These are phyloP conservation scores for Euptelea pleiosperma DNA, from an alignment of 164 flowering plant genomes.

Conservation along the genomic window DNA sequence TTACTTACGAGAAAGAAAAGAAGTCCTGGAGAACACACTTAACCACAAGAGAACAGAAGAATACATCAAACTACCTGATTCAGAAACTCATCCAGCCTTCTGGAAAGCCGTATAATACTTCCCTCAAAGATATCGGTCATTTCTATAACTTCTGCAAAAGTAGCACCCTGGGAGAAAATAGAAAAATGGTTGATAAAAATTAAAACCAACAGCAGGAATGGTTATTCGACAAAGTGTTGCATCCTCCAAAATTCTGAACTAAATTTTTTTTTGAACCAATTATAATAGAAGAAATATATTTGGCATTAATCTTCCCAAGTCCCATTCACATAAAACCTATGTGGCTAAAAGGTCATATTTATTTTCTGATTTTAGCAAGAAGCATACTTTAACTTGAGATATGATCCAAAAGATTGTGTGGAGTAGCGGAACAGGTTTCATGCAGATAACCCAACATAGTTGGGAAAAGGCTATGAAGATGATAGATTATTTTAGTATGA, in stretches of 20 bases:
- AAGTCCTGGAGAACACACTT: not conserved
- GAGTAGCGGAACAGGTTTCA: not conserved
- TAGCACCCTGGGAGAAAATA: conserved; percentile 59
- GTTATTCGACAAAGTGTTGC: too few relatives aligned
- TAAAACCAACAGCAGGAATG: not conserved
- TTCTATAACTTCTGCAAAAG: conserved; percentile 81
- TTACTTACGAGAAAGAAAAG: not conserved
- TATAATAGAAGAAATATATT: too few relatives aligned
- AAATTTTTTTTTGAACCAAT: too few relatives aligned
- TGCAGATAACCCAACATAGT: not conserved
- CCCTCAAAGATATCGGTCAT: conserved; percentile 99
- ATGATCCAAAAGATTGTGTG: too few relatives aligned
- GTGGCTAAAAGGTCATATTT: not conserved
- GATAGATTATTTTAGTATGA: not conserved
- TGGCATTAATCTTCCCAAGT: too few relatives aligned
- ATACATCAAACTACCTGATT: conserved; percentile 64
- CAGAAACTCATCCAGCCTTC: conserved; percentile 93
- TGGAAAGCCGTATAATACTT: conserved; percentile 79
- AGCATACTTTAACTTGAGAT: too few relatives aligned
- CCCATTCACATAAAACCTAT: too few relatives aligned
- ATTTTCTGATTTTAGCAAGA: not conserved
- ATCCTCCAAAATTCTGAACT: too few relatives aligned
- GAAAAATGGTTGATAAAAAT: not conserved
- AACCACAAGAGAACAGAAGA: not conserved
- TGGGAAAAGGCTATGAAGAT: not conserved